Evolutionary conservation across 2,329 filamentous ascomycete genomes (phyloP).

Genomic region (Alternaria arborescens): DNA sequence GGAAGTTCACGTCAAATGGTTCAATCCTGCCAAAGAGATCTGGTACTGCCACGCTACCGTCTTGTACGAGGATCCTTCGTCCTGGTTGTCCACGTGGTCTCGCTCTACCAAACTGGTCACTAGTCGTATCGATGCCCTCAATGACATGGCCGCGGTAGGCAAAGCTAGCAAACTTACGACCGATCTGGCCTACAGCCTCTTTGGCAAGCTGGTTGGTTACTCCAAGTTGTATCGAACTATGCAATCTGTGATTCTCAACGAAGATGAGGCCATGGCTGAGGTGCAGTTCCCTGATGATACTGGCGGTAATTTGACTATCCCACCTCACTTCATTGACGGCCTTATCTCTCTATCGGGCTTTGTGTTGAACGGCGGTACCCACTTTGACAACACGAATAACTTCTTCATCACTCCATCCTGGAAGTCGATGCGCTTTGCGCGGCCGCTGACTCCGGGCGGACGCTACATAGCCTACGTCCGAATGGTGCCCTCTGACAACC

Average conservation of each 20-base stretch:
- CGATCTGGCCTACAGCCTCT: background rate
- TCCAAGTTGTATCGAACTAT: background rate
- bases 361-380: background rate
- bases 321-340: background rate
- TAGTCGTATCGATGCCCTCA: background rate
- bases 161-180: background rate
- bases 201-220: background rate
- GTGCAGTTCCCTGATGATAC: background rate
- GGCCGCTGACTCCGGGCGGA: background rate
- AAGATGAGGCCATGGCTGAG: background rate
- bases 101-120: background rate
- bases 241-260: background rate
- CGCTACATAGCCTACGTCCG: background rate
- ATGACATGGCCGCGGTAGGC: background rate
- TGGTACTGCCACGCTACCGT: background rate
- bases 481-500: background rate
- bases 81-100: background rate
- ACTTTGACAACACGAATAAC: background rate
- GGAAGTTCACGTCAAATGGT: background rate
- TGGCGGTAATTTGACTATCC: background rate
- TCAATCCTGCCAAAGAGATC: background rate
- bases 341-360: background rate
- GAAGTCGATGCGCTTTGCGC: background rate
- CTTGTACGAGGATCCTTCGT: background rate
- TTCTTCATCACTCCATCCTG: background rate